Conservation (phyloP, 371 early-diverging fungal species). For the Mortierella sp. region DNA sequence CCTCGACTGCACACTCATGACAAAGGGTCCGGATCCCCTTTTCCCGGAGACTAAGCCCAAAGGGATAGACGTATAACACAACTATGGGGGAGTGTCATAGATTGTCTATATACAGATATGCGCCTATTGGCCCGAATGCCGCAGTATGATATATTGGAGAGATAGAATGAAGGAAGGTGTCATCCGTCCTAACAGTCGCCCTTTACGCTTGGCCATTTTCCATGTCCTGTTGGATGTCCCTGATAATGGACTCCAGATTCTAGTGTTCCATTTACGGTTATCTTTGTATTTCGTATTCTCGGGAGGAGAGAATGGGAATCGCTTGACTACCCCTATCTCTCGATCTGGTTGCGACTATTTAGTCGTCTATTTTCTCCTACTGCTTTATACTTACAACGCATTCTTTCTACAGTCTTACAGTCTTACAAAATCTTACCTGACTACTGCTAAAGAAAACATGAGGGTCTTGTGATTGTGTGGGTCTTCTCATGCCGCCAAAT, state of each 20-base stretch:
- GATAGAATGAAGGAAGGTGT: background rate
- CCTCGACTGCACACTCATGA: too few relatives aligned
- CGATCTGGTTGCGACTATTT: background rate
- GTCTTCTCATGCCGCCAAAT: slow-evolving; percentile 13
- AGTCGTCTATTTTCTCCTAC: background rate
- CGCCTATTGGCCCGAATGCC: too few relatives aligned
- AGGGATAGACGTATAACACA: too few relatives aligned
- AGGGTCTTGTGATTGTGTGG: slow-evolving; percentile 13
- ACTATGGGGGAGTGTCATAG: too few relatives aligned
- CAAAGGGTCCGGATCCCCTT: too few relatives aligned
- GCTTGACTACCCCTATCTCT: background rate
- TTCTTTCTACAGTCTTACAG: background rate
- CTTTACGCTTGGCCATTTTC: background rate
- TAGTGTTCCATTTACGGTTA: background rate
- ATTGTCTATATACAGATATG: too few relatives aligned
- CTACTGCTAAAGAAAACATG: background rate
- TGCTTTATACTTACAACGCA: background rate
- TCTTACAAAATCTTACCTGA: background rate
- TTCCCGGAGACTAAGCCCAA: too few relatives aligned
- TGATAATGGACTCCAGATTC: slow-evolving; percentile 1
- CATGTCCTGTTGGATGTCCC: background rate
- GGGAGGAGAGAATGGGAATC: background rate
- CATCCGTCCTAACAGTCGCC: background rate
- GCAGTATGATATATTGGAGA: too few relatives aligned
- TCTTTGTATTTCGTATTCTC: background rate